Percentiles rank a stretch among this genome's conserved stretches.
Evolutionary conservation across 768 basidiomycete genomes (phyloP).

Genomic region (Cystobasidium ongulense): DNA sequence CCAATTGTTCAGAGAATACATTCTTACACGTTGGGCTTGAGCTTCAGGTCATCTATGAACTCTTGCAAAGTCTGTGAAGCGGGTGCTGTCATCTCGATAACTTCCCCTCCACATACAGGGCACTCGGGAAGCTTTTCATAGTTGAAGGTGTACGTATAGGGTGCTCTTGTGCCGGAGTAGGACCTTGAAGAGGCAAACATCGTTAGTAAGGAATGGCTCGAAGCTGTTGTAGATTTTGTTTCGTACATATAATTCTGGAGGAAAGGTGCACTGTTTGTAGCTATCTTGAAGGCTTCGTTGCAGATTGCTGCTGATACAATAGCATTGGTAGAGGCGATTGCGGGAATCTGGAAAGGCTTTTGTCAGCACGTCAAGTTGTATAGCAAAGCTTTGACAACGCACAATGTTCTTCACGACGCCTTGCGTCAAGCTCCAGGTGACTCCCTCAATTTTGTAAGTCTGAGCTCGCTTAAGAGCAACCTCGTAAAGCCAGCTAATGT

Average conservation of each 20-base stretch:
- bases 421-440: conserved; percentile 94
- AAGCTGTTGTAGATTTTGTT: neutral
- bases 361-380: neutral
- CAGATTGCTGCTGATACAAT: conserved; percentile 97
- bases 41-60: conserved; percentile 76
- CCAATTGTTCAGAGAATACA: neutral
- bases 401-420: conserved; percentile 99
- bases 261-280: conserved; percentile 50
- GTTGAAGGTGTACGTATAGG: conserved; percentile 96
- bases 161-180: conserved; percentile 90
- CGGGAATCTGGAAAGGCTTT: conserved; percentile 50
- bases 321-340: conserved; percentile 96
- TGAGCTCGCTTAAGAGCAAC: conserved; percentile 71
- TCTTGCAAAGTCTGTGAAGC: conserved; percentile 71
- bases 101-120: conserved; percentile 91
- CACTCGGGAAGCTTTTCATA: conserved; percentile 87
- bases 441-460: conserved; percentile 94
- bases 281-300: conserved; percentile 98
- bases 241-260: neutral
- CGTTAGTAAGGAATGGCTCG: neutral
- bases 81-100: conserved; percentile 61
- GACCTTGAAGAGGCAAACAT: conserved; percentile 48
- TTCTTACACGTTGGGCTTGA: conserved; percentile 81
- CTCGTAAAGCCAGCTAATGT: conserved; percentile 86
- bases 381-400: neutral